Percentiles rank a stretch among this genome's conserved stretches.
Conservation (phyloP, 192 early-diverging fungal species). For the Entrophospora sp. region DNA sequence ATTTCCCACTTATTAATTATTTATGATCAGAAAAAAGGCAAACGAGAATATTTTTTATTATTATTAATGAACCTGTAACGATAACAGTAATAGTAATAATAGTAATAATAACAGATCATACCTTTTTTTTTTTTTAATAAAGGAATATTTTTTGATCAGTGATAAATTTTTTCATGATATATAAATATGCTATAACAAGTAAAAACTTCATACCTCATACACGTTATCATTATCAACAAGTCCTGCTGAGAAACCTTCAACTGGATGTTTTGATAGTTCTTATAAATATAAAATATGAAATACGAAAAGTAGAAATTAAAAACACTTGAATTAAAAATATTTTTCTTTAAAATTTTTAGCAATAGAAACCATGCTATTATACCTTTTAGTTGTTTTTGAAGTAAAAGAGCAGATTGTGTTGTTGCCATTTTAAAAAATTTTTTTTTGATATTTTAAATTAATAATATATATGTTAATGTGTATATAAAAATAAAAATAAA, state of each 20-base stretch:
- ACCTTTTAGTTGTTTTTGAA: conserved; percentile 21
- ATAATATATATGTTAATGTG: too few relatives aligned
- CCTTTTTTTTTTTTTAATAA: too few relatives aligned
- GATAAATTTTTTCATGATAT: neutral
- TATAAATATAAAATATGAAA: conserved; percentile 16
- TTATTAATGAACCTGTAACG: too few relatives aligned
- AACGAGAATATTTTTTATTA: too few relatives aligned
- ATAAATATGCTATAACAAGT: neutral
- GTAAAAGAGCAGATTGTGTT: conserved; percentile 17
- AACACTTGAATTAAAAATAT: neutral
- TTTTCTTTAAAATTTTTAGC: neutral
- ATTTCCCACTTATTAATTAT: conserved; percentile 64
- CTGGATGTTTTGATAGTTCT: conserved; percentile 70
- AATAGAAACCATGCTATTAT: too few relatives aligned
- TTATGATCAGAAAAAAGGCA: too few relatives aligned
- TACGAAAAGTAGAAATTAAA: neutral
- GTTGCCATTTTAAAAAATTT: too few relatives aligned
- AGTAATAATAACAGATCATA: neutral
- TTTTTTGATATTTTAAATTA: too few relatives aligned
- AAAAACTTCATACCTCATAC: conserved; percentile 67
- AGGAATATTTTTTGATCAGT: neutral
- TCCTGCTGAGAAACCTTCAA: conserved; percentile 85
- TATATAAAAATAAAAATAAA: too few relatives aligned
- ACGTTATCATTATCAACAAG: conserved; percentile 76
- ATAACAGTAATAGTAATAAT: neutral